Evolutionary conservation across 163 green algal genomes (phyloP).

Genomic region (Prototheca wickerhamii): DNA sequence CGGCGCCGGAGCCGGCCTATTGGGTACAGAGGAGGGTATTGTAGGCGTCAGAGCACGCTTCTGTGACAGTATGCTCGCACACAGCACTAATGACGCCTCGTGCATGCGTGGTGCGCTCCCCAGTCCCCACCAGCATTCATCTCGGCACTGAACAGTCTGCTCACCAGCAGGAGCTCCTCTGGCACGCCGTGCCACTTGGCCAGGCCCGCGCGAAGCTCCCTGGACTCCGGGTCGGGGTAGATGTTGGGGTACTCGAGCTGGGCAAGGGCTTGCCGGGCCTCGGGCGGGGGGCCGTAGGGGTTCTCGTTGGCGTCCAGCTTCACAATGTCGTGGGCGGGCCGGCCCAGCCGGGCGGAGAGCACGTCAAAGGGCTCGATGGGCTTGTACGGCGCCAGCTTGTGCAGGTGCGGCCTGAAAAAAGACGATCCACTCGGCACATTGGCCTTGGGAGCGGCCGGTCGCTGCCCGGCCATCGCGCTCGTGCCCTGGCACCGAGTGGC

Average conservation of each 20-base stretch:
- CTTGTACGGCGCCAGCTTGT: slow-evolving; percentile 85
- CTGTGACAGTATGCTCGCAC: too few species aligned
- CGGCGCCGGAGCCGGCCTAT: slow-evolving; percentile 93
- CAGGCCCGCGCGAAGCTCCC: slow-evolving; percentile 66
- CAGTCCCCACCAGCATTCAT: not conserved
- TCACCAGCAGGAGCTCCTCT: slow-evolving; percentile 85
- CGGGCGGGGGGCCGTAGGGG: slow-evolving; percentile 91
- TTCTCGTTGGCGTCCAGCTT: slow-evolving; percentile 99
- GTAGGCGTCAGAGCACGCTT: too few species aligned
- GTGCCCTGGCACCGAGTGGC: not conserved
- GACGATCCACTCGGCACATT: not conserved
- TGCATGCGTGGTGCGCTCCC: too few species aligned
- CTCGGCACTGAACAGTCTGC: slow-evolving; percentile 16
- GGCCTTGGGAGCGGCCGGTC: not conserved
- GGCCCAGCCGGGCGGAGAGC: slow-evolving; percentile 69
- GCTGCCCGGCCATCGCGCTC: too few species aligned
- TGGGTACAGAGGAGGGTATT: too few species aligned
- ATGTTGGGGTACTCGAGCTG: slow-evolving; percentile 90
- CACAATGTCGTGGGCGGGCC: slow-evolving; percentile 79
- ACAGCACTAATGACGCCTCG: too few species aligned
- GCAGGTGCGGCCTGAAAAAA: slow-evolving; percentile 84
- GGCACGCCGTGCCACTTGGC: slow-evolving; percentile 63
- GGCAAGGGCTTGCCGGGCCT: slow-evolving; percentile 80
- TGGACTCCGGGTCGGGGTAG: slow-evolving; percentile 94
- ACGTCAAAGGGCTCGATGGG: slow-evolving; percentile 93